Conservation (phyloP, 2,329 filamentous ascomycete species). For the Clonostachys solani region DNA sequence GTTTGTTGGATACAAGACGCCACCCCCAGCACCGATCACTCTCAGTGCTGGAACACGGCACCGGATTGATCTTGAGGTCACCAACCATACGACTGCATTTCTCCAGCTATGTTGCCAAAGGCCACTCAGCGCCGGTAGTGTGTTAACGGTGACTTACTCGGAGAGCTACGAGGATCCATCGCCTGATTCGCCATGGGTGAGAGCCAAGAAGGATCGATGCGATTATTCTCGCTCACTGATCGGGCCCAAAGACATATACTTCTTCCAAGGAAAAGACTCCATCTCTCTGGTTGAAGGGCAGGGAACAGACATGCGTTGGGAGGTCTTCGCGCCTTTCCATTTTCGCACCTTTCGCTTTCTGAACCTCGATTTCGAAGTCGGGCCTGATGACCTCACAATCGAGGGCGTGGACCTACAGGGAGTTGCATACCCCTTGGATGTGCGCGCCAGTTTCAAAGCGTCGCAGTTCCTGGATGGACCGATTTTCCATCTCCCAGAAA, state of each 20-base stretch:
- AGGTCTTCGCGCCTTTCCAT: slow-evolving; percentile 4
- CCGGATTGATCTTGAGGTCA: slow-evolving; percentile 9
- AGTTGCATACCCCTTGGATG: slow-evolving; percentile 4
- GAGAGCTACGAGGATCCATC: slow-evolving; percentile 25
- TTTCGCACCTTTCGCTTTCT: slow-evolving; percentile 6
- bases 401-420: not conserved
- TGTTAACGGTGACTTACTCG: slow-evolving; percentile 17
- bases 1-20: slow-evolving; percentile 3
- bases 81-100: slow-evolving; percentile 17
- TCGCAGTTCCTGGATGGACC: not conserved
- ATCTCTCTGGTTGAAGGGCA: not conserved
- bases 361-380: slow-evolving; percentile 1
- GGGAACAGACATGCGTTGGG: not conserved
- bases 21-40: not conserved
- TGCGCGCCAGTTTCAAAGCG: not conserved
- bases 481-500: not conserved
- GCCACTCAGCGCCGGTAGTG: not conserved
- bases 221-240: slow-evolving; percentile 23
- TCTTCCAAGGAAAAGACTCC: slow-evolving; percentile 9
- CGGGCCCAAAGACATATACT: slow-evolving; percentile 27
- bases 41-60: not conserved
- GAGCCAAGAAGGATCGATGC: slow-evolving; percentile 26
- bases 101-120: slow-evolving; percentile 9
- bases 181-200: slow-evolving; percentile 28
- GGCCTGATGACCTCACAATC: not conserved